Evolutionary conservation across 352 stramenopile species (phyloP).

Genomic region (Globisporangium nagaii): DNA sequence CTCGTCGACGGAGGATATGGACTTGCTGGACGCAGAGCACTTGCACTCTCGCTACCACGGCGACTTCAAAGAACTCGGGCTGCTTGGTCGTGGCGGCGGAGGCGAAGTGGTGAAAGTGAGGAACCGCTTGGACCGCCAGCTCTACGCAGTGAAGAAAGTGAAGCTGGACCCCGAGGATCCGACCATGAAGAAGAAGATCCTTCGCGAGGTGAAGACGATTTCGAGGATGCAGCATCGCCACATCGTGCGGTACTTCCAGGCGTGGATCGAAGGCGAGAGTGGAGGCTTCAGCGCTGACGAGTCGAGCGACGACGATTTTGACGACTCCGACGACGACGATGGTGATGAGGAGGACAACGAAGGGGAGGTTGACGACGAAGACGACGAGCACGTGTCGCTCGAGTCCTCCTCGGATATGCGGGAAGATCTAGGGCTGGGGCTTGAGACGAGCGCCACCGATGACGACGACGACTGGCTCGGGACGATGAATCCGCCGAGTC

Average conservation of each 20-base stretch:
- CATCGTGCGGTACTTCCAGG: constrained; percentile 94
- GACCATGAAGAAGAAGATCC: constrained; percentile 94
- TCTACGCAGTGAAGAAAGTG: constrained; percentile 86
- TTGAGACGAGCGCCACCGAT: constrained; percentile 30
- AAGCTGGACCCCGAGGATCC: constrained; percentile 82
- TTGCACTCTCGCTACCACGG: constrained; percentile 74
- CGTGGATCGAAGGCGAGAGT: constrained; percentile 81
- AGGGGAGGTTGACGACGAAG: constrained; percentile 24
- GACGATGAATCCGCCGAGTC: constrained; percentile 55
- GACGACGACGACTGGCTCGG: constrained; percentile 81
- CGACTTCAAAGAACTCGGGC: constrained; percentile 82
- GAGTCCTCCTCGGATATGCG: constrained; percentile 34
- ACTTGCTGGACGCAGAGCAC: constrained; percentile 31
- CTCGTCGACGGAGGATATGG: constrained; percentile 49
- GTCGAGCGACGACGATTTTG: constrained; percentile 27
- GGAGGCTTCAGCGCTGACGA: constrained; percentile 41
- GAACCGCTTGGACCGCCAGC: constrained; percentile 75
- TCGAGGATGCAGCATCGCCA: constrained; percentile 95
- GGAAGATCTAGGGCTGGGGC: constrained; percentile 20
- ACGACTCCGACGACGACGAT: constrained; percentile 24
- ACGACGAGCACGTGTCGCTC: constrained; percentile 24
- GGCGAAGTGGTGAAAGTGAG: constrained; percentile 83
- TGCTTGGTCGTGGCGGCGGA: constrained; percentile 76
- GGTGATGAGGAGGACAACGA: constrained; percentile 27
- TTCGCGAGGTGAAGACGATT: constrained; percentile 95